phyloP scores from a whole-genome alignment of 495 filamentous ascomycete genomes.

The Penicillium cosmopolitanum region DNA sequence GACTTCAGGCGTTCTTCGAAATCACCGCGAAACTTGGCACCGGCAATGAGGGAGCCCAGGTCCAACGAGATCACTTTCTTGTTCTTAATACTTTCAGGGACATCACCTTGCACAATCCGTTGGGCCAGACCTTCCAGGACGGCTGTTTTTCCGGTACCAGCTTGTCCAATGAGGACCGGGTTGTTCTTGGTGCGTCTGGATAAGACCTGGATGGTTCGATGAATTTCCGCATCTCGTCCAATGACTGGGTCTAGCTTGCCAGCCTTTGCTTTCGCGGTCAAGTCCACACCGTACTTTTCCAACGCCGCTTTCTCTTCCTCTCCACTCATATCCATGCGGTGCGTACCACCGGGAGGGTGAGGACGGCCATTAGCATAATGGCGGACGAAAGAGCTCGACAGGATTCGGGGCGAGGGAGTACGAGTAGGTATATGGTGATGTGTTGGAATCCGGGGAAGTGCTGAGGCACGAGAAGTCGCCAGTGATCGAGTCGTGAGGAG shows the following conservation, averaged over 20 bases:
- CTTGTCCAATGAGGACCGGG: slow-evolving; percentile 88
- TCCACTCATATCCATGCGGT: slow-evolving; percentile 87
- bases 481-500: slow-evolving; percentile 27
- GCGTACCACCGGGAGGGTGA: slow-evolving; percentile 86
- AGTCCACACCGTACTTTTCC: slow-evolving; percentile 87
- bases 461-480: slow-evolving; percentile 25
- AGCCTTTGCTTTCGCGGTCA: slow-evolving; percentile 81
- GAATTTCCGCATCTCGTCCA: slow-evolving; percentile 86
- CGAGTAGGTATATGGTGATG: slow-evolving; percentile 12
- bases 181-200: slow-evolving; percentile 97
- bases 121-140: slow-evolving; percentile 91
- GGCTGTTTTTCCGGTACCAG: slow-evolving; percentile 95
- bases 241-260: slow-evolving; percentile 97
- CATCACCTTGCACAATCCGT: slow-evolving; percentile 88
- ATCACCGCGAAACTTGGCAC: slow-evolving; percentile 93
- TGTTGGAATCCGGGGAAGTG: slow-evolving; percentile 23
- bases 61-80: slow-evolving; percentile 88
- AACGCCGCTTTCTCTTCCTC: slow-evolving; percentile 81
- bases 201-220: slow-evolving; percentile 91
- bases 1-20: slow-evolving; percentile 94
- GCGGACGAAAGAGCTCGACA: slow-evolving; percentile 37
- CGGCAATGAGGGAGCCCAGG: slow-evolving; percentile 88
- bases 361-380: slow-evolving; percentile 77
- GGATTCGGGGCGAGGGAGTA: slow-evolving; percentile 11
- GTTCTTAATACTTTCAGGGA: slow-evolving; percentile 95